Percentiles rank a stretch among this genome's conserved stretches.
Conservation (phyloP, 2,329 filamentous ascomycete genomes). For the Microdochium paspali region DNA sequence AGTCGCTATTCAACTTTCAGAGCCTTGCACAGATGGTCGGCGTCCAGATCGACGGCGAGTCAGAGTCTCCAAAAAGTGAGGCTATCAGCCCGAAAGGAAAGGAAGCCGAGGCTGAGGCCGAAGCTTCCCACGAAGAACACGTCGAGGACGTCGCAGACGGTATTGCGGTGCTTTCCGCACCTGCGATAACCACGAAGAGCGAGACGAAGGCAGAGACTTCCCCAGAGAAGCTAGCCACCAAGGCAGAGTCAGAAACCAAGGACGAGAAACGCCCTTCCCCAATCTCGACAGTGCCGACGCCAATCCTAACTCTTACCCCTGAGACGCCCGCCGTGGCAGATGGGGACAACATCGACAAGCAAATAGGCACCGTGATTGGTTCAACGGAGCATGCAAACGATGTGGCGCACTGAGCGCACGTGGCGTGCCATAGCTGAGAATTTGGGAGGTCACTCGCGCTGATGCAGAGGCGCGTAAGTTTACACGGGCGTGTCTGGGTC, state of each 20-base stretch:
- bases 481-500: too few species aligned
- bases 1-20: conserved; percentile 86
- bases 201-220: conserved; percentile 10
- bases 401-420: conserved; percentile 17
- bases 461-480: too few species aligned
- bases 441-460: too few species aligned
- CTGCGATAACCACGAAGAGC: conserved; percentile 5
- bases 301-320: conserved; percentile 37
- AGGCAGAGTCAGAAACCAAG: conserved; percentile 9
- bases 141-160: conserved; percentile 17
- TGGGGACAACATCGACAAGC: conserved; percentile 29
- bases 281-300: conserved; percentile 13
- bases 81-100: conserved; percentile 18
- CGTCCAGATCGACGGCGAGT: conserved; percentile 41
- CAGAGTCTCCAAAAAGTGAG: conserved; percentile 18
- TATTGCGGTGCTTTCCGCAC: conserved; percentile 2
- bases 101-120: conserved; percentile 19
- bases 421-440: too few species aligned
- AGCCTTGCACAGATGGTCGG: conserved; percentile 81
- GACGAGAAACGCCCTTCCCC: conserved; percentile 10
- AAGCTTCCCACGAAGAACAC: conserved; percentile 21
- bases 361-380: conserved; percentile 27
- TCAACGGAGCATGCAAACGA: conserved; percentile 23
- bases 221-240: conserved; percentile 12
- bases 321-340: conserved; percentile 32